phyloP scores from a whole-genome alignment of 768 basidiomycete species.

The Lentinula sp. region DNA sequence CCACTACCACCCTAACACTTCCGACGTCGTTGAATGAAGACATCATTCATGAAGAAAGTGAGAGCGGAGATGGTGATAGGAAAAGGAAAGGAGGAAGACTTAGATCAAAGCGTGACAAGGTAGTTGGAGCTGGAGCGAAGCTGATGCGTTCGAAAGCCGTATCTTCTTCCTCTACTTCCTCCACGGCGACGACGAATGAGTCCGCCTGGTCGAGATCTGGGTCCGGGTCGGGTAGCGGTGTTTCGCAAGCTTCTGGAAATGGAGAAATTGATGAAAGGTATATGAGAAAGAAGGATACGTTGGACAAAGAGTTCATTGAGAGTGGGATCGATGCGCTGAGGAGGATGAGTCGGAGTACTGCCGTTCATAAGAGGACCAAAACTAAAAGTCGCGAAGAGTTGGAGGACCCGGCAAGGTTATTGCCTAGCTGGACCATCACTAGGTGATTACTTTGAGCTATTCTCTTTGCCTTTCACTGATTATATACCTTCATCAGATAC shows the following conservation, averaged over 20 bases:
- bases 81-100: background rate
- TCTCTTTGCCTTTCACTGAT: background rate
- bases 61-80: background rate
- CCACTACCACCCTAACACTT: background rate
- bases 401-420: constrained; percentile 7
- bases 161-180: constrained; percentile 1
- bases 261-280: constrained; percentile 14
- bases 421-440: constrained; percentile 78
- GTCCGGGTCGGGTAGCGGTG: background rate
- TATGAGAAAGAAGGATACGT: constrained; percentile 26
- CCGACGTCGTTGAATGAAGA: background rate
- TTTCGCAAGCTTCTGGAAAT: constrained; percentile 6
- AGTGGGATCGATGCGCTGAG: constrained; percentile 66
- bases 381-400: constrained; percentile 16
- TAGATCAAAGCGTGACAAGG: background rate
- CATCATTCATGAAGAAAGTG: background rate
- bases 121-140: background rate
- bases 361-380: background rate
- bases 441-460: constrained; percentile 24
- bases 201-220: background rate
- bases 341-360: constrained; percentile 41
- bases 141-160: background rate
- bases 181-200: background rate
- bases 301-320: constrained; percentile 68
- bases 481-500: constrained; percentile 32